Percentiles rank a stretch among this genome's conserved stretches.
Conservation (phyloP, 1,284 basidiomycete genomes). For the Dichomitus squalens region DNA sequence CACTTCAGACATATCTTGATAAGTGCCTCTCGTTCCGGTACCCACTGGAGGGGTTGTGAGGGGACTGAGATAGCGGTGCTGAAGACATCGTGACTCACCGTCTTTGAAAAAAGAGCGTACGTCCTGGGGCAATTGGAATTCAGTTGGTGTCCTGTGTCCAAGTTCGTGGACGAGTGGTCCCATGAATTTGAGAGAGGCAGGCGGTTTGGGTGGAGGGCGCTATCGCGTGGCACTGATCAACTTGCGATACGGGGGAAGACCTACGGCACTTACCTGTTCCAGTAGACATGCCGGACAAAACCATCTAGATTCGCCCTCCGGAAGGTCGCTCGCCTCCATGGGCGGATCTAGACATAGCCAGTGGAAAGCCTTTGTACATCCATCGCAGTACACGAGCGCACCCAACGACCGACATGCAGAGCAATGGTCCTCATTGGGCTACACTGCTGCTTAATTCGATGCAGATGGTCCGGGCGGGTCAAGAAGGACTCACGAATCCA, state of each 20-base stretch:
- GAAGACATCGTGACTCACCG: slow-evolving; percentile 48
- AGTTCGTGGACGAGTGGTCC: slow-evolving; percentile 71
- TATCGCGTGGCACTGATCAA: slow-evolving; percentile 33
- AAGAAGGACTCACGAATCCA: slow-evolving; percentile 30
- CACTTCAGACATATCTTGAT: slow-evolving; percentile 76
- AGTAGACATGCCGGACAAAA: slow-evolving; percentile 83
- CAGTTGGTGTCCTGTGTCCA: slow-evolving; percentile 68
- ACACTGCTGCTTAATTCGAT: slow-evolving; percentile 17
- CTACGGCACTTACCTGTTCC: slow-evolving; percentile 55
- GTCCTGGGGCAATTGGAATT: slow-evolving; percentile 90
- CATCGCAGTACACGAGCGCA: slow-evolving; percentile 92
- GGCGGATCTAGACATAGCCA: slow-evolving; percentile 96
- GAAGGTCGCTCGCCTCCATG: slow-evolving; percentile 83
- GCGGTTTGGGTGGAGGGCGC: slow-evolving; percentile 67
- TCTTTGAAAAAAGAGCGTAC: slow-evolving; percentile 87
- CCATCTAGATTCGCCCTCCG: slow-evolving; percentile 86
- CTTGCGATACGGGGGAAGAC: slow-evolving; percentile 5
- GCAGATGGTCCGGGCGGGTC: not conserved
- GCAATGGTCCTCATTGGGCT: slow-evolving; percentile 94
- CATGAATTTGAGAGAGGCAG: slow-evolving; percentile 55
- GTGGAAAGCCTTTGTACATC: slow-evolving; percentile 95
- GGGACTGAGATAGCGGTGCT: slow-evolving; percentile 10
- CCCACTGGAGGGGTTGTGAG: slow-evolving; percentile 52
- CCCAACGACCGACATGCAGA: slow-evolving; percentile 87
- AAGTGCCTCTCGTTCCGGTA: slow-evolving; percentile 74